Conservation (phyloP, 148 eudicot species). For the Rhododendron kiyosumense region DNA sequence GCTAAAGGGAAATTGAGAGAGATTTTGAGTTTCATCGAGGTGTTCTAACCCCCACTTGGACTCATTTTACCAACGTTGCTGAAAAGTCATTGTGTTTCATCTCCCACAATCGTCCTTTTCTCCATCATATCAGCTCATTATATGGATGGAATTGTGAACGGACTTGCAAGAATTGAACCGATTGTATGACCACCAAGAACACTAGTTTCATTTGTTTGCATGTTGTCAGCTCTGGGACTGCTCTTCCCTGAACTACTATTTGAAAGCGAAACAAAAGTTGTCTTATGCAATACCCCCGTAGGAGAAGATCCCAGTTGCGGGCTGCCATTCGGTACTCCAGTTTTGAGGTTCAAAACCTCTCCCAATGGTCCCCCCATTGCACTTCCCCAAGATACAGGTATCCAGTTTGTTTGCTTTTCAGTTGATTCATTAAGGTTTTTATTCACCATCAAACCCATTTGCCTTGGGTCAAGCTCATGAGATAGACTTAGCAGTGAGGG, state of each 20-base stretch:
- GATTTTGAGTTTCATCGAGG: not conserved
- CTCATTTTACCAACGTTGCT: not conserved
- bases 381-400: conserved; percentile 54
- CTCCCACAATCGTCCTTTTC: not conserved
- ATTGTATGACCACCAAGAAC: conserved; percentile 37
- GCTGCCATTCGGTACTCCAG: conserved; percentile 39
- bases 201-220: conserved; percentile 24
- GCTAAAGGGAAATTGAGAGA: not conserved
- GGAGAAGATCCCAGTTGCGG: conserved; percentile 65
- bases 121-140: not conserved
- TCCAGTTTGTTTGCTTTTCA: conserved; percentile 39
- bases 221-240: conserved; percentile 50
- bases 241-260: conserved; percentile 65
- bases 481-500: conserved; percentile 40
- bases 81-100: not conserved
- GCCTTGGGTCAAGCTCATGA: conserved; percentile 43
- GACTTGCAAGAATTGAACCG: conserved; percentile 37
- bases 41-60: not conserved
- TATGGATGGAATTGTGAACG: conserved; percentile 40
- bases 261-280: conserved; percentile 57
- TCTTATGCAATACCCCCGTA: conserved; percentile 67
- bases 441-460: conserved; percentile 36
- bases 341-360: conserved; percentile 45
- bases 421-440: conserved; percentile 20
- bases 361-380: conserved; percentile 87